Evolutionary conservation across 1,284 basidiomycete species (phyloP), one percentile per base, ranked within the genome.

Genomic region (Exobasidium cylindrosporum): DNA sequence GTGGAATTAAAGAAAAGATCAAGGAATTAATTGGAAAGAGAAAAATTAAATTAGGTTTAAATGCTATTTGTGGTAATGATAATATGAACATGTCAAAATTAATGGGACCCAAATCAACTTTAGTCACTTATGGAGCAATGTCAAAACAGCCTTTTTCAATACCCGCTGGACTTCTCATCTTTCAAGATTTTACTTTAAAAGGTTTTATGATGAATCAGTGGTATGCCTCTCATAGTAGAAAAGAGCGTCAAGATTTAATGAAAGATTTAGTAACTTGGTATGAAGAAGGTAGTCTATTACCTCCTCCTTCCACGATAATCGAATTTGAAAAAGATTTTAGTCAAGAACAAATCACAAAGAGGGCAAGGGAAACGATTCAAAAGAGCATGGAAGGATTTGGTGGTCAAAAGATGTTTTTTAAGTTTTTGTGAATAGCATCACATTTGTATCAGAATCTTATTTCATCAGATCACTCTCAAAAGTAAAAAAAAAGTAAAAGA

Each of bases 61-160:
- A 92, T 74, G 91, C 90, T 74, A 86, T 92, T 13, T 85, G 89
- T 17, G 90, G 91, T 0, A 83, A 84, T 47, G 83, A 86, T 50
- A 90, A 89, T 0, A 85, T 84, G 0, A 70, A 83, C 1, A 89
- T 92, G 87, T 83, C 85, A 1, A 84, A 86, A 55, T 81, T 88
- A 13, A 82, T 92, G 1, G 86, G 62, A 46, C 60, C 56, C 44
- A 60, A 57, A 6, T 87, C 87, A 1, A 87, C 88, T 67, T 81
- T 91, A 1, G 88, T 92, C 7, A 90, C 91, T 0, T 93, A 92
- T 64, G 91, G 91, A 28, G 90, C 88, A 4, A 92, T 93, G 91
- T 89, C 90, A 2, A 90, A 88, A 78, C 84, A 88, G 58, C 89
- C 90, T 0, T 80, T 92, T 10, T 84, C 85, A 1, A 77, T 93